Evolutionary conservation across 2,329 filamentous ascomycete species (phyloP), one percentile per base, ranked within the genome.

Genomic region (Diplocarpon mali): DNA sequence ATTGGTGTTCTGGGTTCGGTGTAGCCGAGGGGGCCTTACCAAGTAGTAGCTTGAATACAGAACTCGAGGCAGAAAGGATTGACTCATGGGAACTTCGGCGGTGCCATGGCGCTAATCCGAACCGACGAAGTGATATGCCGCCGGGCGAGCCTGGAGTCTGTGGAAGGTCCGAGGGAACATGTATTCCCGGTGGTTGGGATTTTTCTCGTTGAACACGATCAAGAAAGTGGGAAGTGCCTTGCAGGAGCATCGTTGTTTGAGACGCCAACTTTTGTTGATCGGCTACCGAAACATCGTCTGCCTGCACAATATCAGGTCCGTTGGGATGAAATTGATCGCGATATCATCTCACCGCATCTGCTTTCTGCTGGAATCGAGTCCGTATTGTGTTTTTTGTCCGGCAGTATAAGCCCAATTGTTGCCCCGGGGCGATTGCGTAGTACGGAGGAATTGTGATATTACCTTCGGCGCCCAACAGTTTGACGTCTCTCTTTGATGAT

Each of bases 101-200:
- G 40, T 61, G 58, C 60, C 60, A 62, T n/a, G 60, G 60, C 17
- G 59, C 57, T 27, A 59, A 42, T 8, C 58, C 60, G 35, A 59
- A 56, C 29, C 38, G 38, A 32, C 53, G 50, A 32, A 47, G 46
- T 35, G 42, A 47, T 42, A 41, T 53, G 12, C 10, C 30, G 12
- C 38, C 48, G 12, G 40, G 48, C 4, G 53, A 51, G n/a, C 14
- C 28, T 4, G 28, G 41, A 28, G 35, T 46, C 39, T 42, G 48
- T 29, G 28, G 40, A 37, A 9, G 12, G 15, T 12, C 37, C 27
- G 40, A 36, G 15, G 35, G 38, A 5, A 42, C 12, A 16, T 20
- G 16, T 30, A 12, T 8, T 29, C 11, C 16, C 1, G 41, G 16
- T 11, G 35, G 15, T 31, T 30, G 41, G 14, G 16, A 27, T 40